Evolutionary conservation across 1,284 basidiomycete genomes (phyloP).

Genomic region (Puccinia triticina): DNA sequence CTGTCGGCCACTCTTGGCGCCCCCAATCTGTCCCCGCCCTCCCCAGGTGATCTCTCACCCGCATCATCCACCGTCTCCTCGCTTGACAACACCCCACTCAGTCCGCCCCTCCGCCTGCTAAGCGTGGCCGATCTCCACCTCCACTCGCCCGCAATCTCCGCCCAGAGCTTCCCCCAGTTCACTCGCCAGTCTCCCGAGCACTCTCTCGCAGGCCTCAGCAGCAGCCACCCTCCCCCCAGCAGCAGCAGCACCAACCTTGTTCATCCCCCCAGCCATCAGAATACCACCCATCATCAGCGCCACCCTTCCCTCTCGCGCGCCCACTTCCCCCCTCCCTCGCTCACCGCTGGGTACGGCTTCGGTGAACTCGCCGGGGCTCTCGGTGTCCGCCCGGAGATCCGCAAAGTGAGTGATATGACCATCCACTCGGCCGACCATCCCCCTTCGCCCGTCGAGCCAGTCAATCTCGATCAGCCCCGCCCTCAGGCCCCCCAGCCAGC

Average conservation of each 20-base stretch:
- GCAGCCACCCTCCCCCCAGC: not conserved
- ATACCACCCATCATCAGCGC: not conserved
- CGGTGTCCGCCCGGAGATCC: conserved; percentile 44
- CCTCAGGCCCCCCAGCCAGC: not conserved
- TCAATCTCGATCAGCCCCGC: conserved; percentile 27
- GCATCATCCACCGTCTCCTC: conserved; percentile 38
- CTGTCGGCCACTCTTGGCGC: conserved; percentile 24
- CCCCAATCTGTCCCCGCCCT: conserved; percentile 34
- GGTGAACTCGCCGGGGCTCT: conserved; percentile 42
- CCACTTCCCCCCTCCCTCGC: not conserved
- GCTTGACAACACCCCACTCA: conserved; percentile 29
- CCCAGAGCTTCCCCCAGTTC: conserved; percentile 14
- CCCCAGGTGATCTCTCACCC: conserved; percentile 45
- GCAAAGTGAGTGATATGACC: conserved; percentile 51
- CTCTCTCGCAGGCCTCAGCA: not conserved
- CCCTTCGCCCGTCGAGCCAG: conserved; percentile 22
- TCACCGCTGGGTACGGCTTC: conserved; percentile 35
- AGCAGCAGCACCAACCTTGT: not conserved
- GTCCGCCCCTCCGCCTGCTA: conserved; percentile 29
- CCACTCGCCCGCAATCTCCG: conserved; percentile 3
- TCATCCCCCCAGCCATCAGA: not conserved
- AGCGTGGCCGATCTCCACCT: conserved; percentile 27
- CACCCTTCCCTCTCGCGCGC: conserved; percentile 3
- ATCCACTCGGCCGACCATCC: conserved; percentile 28
- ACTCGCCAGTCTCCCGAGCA: not conserved